phyloP scores from a whole-genome alignment of 2,329 filamentous ascomycete genomes.

The Davidsoniella neocaledoniae region DNA sequence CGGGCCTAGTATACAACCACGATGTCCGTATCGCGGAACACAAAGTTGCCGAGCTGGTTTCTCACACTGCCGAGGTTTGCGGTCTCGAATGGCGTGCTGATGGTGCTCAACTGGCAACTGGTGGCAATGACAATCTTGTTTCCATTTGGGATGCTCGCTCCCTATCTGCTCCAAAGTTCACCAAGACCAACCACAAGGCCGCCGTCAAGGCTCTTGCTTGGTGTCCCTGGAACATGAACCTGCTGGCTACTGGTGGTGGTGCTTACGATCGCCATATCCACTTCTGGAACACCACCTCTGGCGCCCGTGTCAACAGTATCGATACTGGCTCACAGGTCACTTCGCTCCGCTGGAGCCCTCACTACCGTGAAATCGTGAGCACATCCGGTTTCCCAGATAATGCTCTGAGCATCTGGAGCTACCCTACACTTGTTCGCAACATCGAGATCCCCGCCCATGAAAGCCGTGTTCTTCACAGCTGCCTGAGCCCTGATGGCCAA shows the following conservation, averaged over 20 bases:
- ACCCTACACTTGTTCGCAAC: slow-evolving; percentile 90
- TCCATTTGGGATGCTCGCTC: slow-evolving; percentile 98
- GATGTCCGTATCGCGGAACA: slow-evolving; percentile 95
- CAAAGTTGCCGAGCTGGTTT: slow-evolving; percentile 93
- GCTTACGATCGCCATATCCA: slow-evolving; percentile 97
- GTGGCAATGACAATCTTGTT: slow-evolving; percentile 96
- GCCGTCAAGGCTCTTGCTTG: slow-evolving; percentile 96
- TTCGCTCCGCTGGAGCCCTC: slow-evolving; percentile 85
- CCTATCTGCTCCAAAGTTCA: slow-evolving; percentile 88
- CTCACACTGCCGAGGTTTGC: slow-evolving; percentile 94
- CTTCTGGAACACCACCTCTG: slow-evolving; percentile 99
- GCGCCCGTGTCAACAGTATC: slow-evolving; percentile 96
- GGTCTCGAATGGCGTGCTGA: slow-evolving; percentile 96
- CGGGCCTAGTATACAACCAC: slow-evolving; percentile 93
- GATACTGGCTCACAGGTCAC: slow-evolving; percentile 97
- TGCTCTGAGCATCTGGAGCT: slow-evolving; percentile 97
- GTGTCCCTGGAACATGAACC: slow-evolving; percentile 98
- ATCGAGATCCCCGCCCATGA: slow-evolving; percentile 97
- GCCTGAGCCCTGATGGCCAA: slow-evolving; percentile 90
- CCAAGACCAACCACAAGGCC: slow-evolving; percentile 98
- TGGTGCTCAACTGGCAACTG: slow-evolving; percentile 89
- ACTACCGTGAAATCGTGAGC: slow-evolving; percentile 95
- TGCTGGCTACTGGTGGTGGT: slow-evolving; percentile 88
- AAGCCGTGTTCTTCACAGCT: slow-evolving; percentile 90
- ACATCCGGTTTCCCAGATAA: slow-evolving; percentile 98